Base-by-base conservation (phyloP, 768 basidiomycete species). In the Candolleomyces efflorescens region DNA sequence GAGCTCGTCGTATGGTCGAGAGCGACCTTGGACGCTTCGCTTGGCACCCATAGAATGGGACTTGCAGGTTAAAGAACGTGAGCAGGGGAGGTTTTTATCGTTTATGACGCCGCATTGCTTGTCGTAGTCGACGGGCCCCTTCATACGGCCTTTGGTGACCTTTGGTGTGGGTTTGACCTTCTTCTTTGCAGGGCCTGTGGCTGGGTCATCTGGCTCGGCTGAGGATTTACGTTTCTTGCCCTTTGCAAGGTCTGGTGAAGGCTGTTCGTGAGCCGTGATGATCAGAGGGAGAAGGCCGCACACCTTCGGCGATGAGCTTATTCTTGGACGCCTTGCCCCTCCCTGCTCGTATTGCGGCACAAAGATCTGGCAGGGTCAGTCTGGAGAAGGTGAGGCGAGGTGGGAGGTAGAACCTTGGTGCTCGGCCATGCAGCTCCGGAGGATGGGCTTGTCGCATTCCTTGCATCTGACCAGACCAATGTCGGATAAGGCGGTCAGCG, bases 21-120 rank as follows among this genome's bases (percentile, higher is more conserved):
- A 90, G 3, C 96, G 91, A 36, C 92, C 92, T 60, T 83, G 81
- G 1, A 99, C 95, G 9, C 90, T 84, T 17, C 96, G 89, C 72
- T 99, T 99, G 11, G 93, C 90, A 13, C 93, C 93, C 88, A 99
- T 96, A 2, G 92, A 89, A 69, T 99, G 96, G 5, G 96, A 93
- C 73, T 99, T 99, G 78, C 96, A 99, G 0, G 96, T 98, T 38
- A 99, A 81, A 6, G 94, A 94, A 24, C 96, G 90, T 12, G 94
- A 93, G 68, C 96, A 99, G 0, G 92, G 94, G 6, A 93, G 75
- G 45, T 82, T 82, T 71, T 97, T 97, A 74, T 96, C 94, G 73
- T 96, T 98, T 69, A 97, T 96, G 38, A 98, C 96, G 52, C 96
- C 94, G 65, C 96, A 98, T 62, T 97, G 94, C 56, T 83, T 86